Conservation (phyloP, 1,284 basidiomycete genomes). For the Mycena citricolor region DNA sequence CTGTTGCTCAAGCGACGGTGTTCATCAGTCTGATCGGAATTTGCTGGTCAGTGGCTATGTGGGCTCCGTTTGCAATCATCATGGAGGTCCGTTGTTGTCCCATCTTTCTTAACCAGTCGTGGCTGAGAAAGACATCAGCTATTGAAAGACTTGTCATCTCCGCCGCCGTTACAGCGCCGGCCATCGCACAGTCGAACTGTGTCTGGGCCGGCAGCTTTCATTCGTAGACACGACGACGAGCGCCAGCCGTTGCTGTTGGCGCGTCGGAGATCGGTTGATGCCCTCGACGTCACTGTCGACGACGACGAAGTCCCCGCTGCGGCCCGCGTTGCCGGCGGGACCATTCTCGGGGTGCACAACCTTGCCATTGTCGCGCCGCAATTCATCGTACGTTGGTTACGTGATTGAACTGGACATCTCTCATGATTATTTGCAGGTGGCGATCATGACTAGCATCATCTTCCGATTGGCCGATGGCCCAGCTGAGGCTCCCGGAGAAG, state of each 20-base stretch:
- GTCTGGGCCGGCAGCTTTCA: constrained; percentile 35
- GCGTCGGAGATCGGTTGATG: constrained; percentile 63
- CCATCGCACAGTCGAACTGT: constrained; percentile 41
- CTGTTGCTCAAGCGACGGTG: constrained; percentile 75
- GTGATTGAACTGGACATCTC: not conserved
- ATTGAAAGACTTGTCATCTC: constrained; percentile 70
- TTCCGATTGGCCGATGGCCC: constrained; percentile 77
- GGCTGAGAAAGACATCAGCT: too few species aligned
- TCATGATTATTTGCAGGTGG: constrained; percentile 55
- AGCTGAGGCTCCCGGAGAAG: constrained; percentile 38
- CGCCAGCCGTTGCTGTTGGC: constrained; percentile 63
- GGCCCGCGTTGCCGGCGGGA: constrained; percentile 82
- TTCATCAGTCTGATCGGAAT: constrained; percentile 86
- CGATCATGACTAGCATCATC: constrained; percentile 85
- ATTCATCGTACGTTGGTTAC: constrained; percentile 67
- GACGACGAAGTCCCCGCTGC: constrained; percentile 45
- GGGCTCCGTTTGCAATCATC: constrained; percentile 89
- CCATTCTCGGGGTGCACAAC: constrained; percentile 94
- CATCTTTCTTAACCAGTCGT: too few species aligned
- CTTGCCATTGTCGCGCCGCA: constrained; percentile 92
- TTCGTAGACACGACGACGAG: constrained; percentile 44
- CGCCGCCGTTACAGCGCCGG: constrained; percentile 25
- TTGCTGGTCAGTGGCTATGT: constrained; percentile 93
- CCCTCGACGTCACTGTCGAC: constrained; percentile 43
- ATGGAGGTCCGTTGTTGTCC: constrained; percentile 69